These are phyloP conservation scores for Royoungia palumana DNA, from an alignment of 768 basidiomycete species.

Conservation along the genomic window DNA sequence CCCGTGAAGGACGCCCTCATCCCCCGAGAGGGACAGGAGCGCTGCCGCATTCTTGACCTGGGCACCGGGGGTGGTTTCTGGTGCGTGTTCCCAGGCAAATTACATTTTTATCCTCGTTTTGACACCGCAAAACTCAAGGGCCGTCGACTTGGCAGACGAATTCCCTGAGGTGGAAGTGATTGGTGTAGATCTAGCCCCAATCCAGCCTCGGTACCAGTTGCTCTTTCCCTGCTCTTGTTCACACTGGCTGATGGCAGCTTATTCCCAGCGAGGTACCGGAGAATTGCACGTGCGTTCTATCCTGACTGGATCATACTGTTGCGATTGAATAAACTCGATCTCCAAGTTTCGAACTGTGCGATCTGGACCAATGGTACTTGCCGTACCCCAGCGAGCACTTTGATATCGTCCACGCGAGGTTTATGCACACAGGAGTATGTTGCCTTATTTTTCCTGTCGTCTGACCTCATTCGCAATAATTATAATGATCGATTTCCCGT, in stretches of 20 bases:
- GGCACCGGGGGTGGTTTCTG: constrained; percentile 67
- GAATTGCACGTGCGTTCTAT: constrained; percentile 64
- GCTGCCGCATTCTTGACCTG: constrained; percentile 54
- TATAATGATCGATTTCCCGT: background rate
- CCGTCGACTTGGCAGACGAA: constrained; percentile 71
- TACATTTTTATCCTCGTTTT: background rate
- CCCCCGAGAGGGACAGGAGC: constrained; percentile 31
- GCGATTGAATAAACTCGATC: constrained; percentile 2
- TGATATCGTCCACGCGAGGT: constrained; percentile 68
- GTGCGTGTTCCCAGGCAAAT: constrained; percentile 32
- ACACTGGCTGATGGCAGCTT: constrained; percentile 11
- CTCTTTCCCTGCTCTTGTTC: background rate
- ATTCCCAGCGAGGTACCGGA: constrained; percentile 55
- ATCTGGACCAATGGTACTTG: constrained; percentile 55
- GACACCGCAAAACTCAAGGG: constrained; percentile 39
- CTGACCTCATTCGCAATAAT: background rate
- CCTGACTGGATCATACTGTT: background rate
- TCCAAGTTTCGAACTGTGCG: constrained; percentile 66
- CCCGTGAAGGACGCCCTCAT: constrained; percentile 56
- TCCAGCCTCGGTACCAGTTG: constrained; percentile 58
- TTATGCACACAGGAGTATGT: constrained; percentile 56
- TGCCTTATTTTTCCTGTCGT: background rate
- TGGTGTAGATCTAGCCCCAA: constrained; percentile 69
- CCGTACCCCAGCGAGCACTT: constrained; percentile 64
- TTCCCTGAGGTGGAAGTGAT: constrained; percentile 64